Evolutionary conservation across 345 rosid genomes (phyloP).

Genomic region (Acer negundo): DNA sequence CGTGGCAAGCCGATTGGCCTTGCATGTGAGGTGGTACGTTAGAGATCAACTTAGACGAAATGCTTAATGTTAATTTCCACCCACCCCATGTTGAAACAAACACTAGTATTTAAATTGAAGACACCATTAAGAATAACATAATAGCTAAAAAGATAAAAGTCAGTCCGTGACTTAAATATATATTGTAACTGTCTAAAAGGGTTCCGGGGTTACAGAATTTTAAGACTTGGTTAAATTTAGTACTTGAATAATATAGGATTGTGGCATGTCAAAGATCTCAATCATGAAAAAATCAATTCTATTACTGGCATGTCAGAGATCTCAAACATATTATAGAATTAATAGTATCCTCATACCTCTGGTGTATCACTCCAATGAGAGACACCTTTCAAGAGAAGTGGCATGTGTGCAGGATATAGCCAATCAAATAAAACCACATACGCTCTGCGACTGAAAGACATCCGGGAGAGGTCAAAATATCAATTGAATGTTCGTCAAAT

Average conservation of each 20-base stretch:
- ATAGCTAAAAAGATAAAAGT: neutral
- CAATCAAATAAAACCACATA: slow-evolving; percentile 95
- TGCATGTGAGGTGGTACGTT: too few species aligned
- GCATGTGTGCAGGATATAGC: slow-evolving; percentile 96
- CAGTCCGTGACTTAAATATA: neutral
- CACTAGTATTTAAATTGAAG: neutral
- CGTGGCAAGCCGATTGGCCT: too few species aligned
- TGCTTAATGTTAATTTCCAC: neutral
- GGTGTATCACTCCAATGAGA: slow-evolving; percentile 97
- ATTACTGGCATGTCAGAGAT: neutral
- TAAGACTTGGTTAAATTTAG: neutral
- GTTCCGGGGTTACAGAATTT: neutral
- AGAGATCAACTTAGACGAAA: neutral
- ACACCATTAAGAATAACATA: neutral
- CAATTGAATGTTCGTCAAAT: neutral
- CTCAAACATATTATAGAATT: neutral
- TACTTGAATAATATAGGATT: neutral
- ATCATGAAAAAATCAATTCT: neutral
- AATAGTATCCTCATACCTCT: slow-evolving; percentile 57
- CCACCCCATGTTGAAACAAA: neutral
- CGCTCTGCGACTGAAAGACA: slow-evolving; percentile 79
- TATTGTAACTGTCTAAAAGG: neutral
- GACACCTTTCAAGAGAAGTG: slow-evolving; percentile 88
- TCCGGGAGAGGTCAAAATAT: slow-evolving; percentile 12
- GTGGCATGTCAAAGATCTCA: slow-evolving; percentile 12